Percentiles rank a stretch among this genome's conserved stretches.
phyloP scores from a whole-genome alignment of 805 yeast species.

The Lipomyces orientalis region DNA sequence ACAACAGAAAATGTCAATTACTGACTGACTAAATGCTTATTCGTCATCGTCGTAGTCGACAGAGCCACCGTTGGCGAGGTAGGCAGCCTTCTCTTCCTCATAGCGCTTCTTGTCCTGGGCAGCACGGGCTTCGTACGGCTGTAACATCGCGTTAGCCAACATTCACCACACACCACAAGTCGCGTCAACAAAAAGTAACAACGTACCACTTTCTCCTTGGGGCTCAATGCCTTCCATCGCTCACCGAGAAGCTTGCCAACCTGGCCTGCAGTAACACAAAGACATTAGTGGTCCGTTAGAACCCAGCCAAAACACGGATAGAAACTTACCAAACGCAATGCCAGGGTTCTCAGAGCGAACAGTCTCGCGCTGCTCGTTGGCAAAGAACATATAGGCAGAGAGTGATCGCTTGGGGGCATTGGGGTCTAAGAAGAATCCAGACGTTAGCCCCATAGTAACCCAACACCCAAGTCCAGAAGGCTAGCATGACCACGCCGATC shows the following conservation, averaged over 20 bases:
- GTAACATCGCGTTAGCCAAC: neutral
- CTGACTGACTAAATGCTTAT: conserved; percentile 8
- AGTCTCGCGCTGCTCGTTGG: conserved; percentile 94
- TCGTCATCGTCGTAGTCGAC: conserved; percentile 42
- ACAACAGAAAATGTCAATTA: neutral
- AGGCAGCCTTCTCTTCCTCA: conserved; percentile 92
- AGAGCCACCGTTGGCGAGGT: conserved; percentile 56
- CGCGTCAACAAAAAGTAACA: conserved; percentile 4
- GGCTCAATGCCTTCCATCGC: conserved; percentile 89
- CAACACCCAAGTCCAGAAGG: neutral
- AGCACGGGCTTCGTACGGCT: conserved; percentile 91
- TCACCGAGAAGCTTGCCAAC: conserved; percentile 95
- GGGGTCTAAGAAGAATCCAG: conserved; percentile 61
- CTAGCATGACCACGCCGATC: neutral
- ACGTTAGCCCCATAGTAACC: neutral
- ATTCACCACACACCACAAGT: neutral
- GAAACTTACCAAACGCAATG: conserved; percentile 71
- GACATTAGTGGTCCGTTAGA: conserved; percentile 1
- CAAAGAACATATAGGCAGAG: conserved; percentile 98
- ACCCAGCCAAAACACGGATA: neutral
- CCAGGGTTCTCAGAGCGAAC: conserved; percentile 97
- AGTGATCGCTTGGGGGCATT: conserved; percentile 99
- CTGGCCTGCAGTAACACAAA: conserved; percentile 51
- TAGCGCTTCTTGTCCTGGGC: conserved; percentile 97
- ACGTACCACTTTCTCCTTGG: conserved; percentile 66